Conservation (phyloP, 2,329 filamentous ascomycete genomes). For the Monosporascus sp. region DNA sequence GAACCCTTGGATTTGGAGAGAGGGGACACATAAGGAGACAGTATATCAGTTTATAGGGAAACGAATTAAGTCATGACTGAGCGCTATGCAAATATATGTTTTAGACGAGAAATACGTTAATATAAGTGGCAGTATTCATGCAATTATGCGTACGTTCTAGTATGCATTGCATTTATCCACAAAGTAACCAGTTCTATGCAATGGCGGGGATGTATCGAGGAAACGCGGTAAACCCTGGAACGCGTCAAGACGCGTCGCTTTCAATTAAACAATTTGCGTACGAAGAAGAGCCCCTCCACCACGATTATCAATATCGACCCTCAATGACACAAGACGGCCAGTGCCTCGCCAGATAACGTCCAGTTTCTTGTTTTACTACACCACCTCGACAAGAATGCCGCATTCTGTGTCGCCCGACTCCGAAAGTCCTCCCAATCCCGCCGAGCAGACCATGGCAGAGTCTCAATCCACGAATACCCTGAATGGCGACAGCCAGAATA, state of each 20-base stretch:
- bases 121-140: accelerated
- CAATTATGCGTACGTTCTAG: too few relatives aligned
- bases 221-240: not conserved
- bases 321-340: too few relatives aligned
- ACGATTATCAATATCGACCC: not conserved
- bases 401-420: constrained; percentile 36
- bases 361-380: not conserved
- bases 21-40: too few relatives aligned
- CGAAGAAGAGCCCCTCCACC: not conserved
- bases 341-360: too few relatives aligned
- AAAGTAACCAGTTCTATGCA: not conserved
- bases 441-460: constrained; percentile 33
- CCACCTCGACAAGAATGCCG: constrained; percentile 33
- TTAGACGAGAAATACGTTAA: too few relatives aligned
- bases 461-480: constrained; percentile 12
- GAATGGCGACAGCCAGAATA: constrained; percentile 24
- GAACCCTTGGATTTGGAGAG: too few relatives aligned
- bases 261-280: not conserved
- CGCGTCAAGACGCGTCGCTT: not conserved
- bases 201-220: not conserved
- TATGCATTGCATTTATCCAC: too few relatives aligned
- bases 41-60: too few relatives aligned
- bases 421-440: constrained; percentile 22
- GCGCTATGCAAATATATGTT: too few relatives aligned
- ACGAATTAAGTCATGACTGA: too few relatives aligned